Evolutionary conservation across 129 eudicot genomes (phyloP).

Genomic region (Tagetes erecta): DNA sequence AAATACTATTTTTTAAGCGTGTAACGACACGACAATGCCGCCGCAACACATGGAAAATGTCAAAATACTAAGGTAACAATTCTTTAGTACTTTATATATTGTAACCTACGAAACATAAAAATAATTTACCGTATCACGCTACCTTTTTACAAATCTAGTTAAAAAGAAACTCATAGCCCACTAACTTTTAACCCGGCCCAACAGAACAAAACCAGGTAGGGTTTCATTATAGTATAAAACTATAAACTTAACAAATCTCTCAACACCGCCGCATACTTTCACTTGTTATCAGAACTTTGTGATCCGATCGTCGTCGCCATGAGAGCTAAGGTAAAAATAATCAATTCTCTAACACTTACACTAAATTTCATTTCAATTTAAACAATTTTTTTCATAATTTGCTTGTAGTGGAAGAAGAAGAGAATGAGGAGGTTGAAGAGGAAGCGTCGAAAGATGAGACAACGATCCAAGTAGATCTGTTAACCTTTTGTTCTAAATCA

Average conservation of each 20-base stretch:
- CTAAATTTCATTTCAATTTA: not conserved
- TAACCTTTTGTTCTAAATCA: not conserved
- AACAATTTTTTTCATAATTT: no score
- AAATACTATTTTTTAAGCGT: no score
- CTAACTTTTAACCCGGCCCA: not conserved
- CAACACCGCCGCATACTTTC: not conserved
- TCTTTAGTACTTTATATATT: no score
- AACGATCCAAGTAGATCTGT: conserved; percentile 2
- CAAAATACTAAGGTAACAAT: no score
- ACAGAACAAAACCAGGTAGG: not conserved
- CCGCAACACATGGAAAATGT: no score
- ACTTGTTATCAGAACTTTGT: not conserved
- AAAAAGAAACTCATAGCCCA: not conserved
- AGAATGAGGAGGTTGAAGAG: conserved; percentile 62
- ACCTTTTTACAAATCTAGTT: no score
- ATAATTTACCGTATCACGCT: no score
- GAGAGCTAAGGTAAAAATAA: not conserved
- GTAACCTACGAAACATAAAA: no score
- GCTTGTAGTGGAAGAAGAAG: conserved; percentile 58
- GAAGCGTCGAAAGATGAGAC: conserved; percentile 66
- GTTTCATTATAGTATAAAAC: not conserved
- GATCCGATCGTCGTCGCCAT: not conserved
- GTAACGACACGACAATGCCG: no score
- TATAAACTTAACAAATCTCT: not conserved
- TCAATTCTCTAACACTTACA: not conserved